These are phyloP conservation scores for Corymbia calophylla DNA, from an alignment of 441 rosid genomes.

Conservation along the genomic window DNA sequence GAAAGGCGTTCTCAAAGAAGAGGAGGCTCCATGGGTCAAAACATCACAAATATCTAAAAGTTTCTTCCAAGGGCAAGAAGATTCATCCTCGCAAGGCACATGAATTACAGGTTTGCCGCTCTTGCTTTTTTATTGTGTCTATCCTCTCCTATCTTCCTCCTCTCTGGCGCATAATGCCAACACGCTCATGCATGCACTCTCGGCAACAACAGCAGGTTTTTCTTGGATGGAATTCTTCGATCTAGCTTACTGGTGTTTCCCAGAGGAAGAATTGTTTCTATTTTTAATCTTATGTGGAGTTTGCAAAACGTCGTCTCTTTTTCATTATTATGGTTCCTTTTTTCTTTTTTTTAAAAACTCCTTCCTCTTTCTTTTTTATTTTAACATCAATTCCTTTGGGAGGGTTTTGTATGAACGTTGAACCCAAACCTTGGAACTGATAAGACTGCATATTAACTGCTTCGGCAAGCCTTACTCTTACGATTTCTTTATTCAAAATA, in stretches of 20 bases:
- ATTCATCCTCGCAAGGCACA: constrained; percentile 26
- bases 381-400: neutral
- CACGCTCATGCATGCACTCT: neutral
- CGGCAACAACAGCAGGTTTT: neutral
- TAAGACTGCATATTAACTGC: neutral
- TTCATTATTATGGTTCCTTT: neutral
- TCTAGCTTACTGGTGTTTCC: neutral
- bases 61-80: constrained; percentile 45
- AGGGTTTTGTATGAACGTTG: neutral
- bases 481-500: neutral
- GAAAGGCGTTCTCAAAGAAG: constrained; percentile 39
- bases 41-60: constrained; percentile 42
- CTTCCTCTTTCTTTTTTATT: neutral
- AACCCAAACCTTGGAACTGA: neutral
- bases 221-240: neutral
- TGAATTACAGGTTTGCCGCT: constrained; percentile 46
- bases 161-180: neutral
- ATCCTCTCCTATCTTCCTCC: neutral
- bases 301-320: neutral
- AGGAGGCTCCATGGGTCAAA: constrained; percentile 36
- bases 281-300: neutral
- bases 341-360: neutral
- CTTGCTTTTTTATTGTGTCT: neutral
- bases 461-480: neutral
- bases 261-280: neutral